These are phyloP conservation scores for Flammula alnicola DNA, from an alignment of 1,284 basidiomycete species.

Conservation along the genomic window DNA sequence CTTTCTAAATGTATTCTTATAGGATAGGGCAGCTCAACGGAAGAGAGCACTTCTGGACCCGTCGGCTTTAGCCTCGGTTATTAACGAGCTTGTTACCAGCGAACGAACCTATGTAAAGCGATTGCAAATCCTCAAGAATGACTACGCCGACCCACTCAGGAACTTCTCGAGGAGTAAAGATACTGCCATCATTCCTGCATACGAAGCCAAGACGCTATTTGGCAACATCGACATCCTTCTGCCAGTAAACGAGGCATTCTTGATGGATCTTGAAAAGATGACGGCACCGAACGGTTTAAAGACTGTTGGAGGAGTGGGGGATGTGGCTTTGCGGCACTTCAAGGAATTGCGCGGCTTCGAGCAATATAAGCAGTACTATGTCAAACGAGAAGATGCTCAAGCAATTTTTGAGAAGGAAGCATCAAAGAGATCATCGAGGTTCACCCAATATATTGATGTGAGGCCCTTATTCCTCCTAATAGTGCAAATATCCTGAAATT, in stretches of 20 bases:
- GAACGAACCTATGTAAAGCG: constrained; percentile 81
- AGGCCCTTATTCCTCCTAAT: constrained; percentile 32
- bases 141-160: constrained; percentile 91
- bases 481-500: constrained; percentile 9
- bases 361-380: constrained; percentile 89
- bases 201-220: constrained; percentile 92
- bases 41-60: constrained; percentile 65
- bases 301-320: constrained; percentile 75
- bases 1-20: constrained; percentile 22
- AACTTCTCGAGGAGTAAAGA: constrained; percentile 84
- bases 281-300: constrained; percentile 59
- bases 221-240: constrained; percentile 92
- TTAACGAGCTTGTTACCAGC: constrained; percentile 79
- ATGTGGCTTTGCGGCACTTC: constrained; percentile 86
- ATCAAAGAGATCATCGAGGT: constrained; percentile 75
- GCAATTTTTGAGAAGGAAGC: constrained; percentile 85
- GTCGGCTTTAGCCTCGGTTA: constrained; percentile 66
- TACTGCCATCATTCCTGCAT: constrained; percentile 85
- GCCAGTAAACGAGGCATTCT: constrained; percentile 86
- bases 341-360: constrained; percentile 84
- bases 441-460: constrained; percentile 86
- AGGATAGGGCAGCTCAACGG: constrained; percentile 51
- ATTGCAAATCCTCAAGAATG: constrained; percentile 72
- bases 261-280: constrained; percentile 86
- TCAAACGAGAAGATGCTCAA: constrained; percentile 93